Base-by-base conservation (phyloP, 2,329 filamentous ascomycete species). In the Coniochaeta sp. region DNA sequence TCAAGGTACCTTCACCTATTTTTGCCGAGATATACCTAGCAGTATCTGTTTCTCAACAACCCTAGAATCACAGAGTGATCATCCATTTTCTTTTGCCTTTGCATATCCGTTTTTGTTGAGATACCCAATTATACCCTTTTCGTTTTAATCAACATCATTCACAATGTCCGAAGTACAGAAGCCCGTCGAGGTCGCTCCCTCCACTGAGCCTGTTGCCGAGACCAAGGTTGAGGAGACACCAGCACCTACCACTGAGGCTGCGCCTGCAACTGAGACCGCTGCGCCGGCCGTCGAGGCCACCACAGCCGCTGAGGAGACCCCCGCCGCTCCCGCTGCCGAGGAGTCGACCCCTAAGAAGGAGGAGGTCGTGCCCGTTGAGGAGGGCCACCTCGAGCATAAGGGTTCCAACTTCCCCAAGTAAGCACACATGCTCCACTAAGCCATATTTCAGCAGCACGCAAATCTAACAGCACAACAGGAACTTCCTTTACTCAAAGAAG, bases 301-400 rank as follows among this genome's bases (percentile, higher is more conserved):
- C 26, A 66, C 65, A 24, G 68, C 73, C 60, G 72, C 54, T 28
- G 55, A 40, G 55, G 68, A 83, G 73, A 72, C 70, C 64, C 65
- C 68, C 61, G 76, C 75, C 63, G 76, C 70, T 52, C 68, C 64
- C 52, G 61, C 71, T 60, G 70, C 57, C 66, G 72, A 47, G 67
- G 71, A 54, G 68, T 66, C 76, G 67, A 65, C 71, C 61, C 5
- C 19, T 12, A 74, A 74, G 68, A 71, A 77, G 64, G 71, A 71
- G 52, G 74, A 79, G 70, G 72, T 71, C 65, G 75, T 77, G 59
- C 73, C 80, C 34, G 72, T 93, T 63, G 88, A 89, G 74, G 92
- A 96, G 77, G 93, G 93, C 64, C 80, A 86, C 68, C 85, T 98
- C 59, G 89, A 90, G 75, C 91, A 96, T 88, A 96, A 97, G 86